Evolutionary conservation across 805 yeast genomes (phyloP).

Genomic region (Saturnispora gosingensis): DNA sequence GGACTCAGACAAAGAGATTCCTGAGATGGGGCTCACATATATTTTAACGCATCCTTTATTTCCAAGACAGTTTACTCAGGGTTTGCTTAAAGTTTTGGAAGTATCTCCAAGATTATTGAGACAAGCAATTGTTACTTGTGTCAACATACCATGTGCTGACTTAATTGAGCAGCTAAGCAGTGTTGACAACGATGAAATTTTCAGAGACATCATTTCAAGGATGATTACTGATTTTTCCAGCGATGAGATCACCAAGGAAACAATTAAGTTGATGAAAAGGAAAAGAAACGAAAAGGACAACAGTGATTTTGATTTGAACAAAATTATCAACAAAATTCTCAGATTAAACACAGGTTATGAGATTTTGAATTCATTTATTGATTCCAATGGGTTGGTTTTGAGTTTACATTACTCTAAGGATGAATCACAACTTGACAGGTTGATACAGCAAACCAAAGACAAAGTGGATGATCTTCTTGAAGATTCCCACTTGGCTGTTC

Average conservation of each 20-base stretch:
- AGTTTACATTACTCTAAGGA: constrained; percentile 50
- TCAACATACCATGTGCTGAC: constrained; percentile 55
- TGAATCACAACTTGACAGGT: constrained; percentile 33
- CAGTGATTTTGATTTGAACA: constrained; percentile 31
- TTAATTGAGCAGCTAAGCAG: constrained; percentile 51
- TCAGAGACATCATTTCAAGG: constrained; percentile 59
- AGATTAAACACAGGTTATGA: constrained; percentile 45
- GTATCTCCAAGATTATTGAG: constrained; percentile 57
- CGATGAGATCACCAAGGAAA: constrained; percentile 45
- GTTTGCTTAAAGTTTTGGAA: constrained; percentile 41
- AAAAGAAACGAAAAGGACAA: constrained; percentile 12
- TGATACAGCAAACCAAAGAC: constrained; percentile 38
- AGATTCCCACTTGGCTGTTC: constrained; percentile 36
- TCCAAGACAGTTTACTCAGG: constrained; percentile 50
- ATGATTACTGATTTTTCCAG: constrained; percentile 56
- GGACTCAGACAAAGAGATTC: constrained; percentile 27
- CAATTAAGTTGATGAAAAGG: constrained; percentile 29
- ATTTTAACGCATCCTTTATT: constrained; percentile 81
- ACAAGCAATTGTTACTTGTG: constrained; percentile 76
- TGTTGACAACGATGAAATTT: constrained; percentile 51
- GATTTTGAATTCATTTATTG: constrained; percentile 56
- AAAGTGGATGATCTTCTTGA: constrained; percentile 29
- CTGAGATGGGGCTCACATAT: constrained; percentile 58
- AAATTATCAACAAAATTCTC: constrained; percentile 37
- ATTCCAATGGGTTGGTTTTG: constrained; percentile 59